These are phyloP conservation scores for Apium graveolens DNA, from an alignment of 129 eudicot species.

Conservation along the genomic window DNA sequence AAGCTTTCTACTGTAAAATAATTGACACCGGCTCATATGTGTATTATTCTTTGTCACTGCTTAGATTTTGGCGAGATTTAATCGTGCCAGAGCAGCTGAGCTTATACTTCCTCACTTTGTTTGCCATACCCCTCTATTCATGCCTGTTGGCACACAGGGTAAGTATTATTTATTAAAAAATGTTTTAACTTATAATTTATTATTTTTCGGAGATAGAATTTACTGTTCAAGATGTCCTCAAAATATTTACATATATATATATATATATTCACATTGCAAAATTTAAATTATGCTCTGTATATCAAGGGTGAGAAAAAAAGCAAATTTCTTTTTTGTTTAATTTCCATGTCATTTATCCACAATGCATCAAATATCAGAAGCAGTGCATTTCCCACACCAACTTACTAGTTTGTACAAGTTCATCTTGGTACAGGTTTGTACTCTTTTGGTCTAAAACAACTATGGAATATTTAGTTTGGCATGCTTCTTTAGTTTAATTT, in stretches of 20 bases:
- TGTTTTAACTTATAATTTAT: background rate
- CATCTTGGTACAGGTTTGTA: background rate
- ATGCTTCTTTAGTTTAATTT: background rate
- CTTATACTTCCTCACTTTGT: constrained; percentile 75
- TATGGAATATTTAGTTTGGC: background rate
- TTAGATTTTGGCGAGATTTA: constrained; percentile 84
- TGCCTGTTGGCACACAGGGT: constrained; percentile 99
- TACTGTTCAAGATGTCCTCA: background rate
- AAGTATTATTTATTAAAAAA: background rate
- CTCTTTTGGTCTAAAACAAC: background rate
- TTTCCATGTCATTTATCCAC: background rate
- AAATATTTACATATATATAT: background rate
- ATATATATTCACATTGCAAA: background rate
- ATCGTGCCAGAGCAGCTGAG: constrained; percentile 85
- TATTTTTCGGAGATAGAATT: background rate
- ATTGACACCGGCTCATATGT: constrained; percentile 5
- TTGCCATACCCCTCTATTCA: constrained; percentile 83
- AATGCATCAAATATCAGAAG: background rate
- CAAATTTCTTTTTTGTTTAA: background rate
- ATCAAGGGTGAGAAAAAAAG: background rate
- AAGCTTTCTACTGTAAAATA: background rate
- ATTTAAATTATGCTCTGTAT: background rate
- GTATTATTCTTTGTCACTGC: constrained; percentile 4
- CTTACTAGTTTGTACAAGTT: background rate
- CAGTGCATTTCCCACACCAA: background rate